These are phyloP conservation scores for Kalmusia sp. DNA, from an alignment of 2,329 filamentous ascomycete genomes.

Conservation along the genomic window DNA sequence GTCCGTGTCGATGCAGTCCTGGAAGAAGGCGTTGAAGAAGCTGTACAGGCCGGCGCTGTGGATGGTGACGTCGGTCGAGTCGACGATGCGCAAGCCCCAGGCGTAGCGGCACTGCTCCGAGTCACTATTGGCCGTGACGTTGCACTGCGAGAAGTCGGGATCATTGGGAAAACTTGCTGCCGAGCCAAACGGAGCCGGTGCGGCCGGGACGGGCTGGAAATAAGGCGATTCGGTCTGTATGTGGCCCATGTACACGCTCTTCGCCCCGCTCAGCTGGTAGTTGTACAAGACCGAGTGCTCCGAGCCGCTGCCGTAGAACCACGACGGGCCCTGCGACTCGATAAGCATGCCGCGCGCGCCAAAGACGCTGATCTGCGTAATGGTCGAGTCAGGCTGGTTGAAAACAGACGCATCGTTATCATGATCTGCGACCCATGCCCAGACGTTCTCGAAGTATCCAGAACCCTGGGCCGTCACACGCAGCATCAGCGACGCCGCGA, in stretches of 20 bases:
- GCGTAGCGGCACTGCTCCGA: too few relatives aligned
- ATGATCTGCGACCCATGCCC: slow-evolving; percentile 64
- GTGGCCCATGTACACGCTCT: slow-evolving; percentile 77
- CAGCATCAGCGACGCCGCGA: slow-evolving; percentile 47
- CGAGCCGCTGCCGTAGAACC: slow-evolving; percentile 67
- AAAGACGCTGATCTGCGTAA: background rate
- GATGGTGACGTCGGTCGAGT: too few relatives aligned
- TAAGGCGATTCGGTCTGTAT: slow-evolving; percentile 73
- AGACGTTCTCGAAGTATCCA: slow-evolving; percentile 62
- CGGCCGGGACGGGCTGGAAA: background rate
- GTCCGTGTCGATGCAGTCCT: too few relatives aligned
- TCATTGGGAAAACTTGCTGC: too few relatives aligned
- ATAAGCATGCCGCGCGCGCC: background rate
- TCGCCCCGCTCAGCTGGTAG: slow-evolving; percentile 78
- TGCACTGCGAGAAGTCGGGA: too few relatives aligned
- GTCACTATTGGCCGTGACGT: too few relatives aligned
- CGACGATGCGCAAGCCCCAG: too few relatives aligned
- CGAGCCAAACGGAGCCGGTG: background rate
- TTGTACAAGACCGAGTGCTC: slow-evolving; percentile 67
- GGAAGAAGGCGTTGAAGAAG: too few relatives aligned
- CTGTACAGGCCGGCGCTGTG: too few relatives aligned
- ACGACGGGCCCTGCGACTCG: background rate
- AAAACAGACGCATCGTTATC: background rate
- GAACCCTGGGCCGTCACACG: slow-evolving; percentile 57
- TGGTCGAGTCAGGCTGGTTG: too few relatives aligned